phyloP scores from a whole-genome alignment of 2,329 filamentous ascomycete genomes.

The Orbilia javanica region DNA sequence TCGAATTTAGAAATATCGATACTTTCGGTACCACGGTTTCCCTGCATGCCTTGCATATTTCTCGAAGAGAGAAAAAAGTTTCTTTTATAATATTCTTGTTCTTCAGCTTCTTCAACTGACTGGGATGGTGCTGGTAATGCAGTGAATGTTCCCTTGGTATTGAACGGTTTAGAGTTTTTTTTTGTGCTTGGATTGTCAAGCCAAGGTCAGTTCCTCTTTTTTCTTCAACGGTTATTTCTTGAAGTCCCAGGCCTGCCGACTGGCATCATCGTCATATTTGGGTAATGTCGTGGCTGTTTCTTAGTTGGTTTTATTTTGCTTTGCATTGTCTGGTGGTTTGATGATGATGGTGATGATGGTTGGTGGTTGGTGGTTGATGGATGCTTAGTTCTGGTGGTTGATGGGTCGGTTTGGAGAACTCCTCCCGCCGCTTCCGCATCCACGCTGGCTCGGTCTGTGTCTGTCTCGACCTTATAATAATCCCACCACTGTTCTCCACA shows the following conservation, averaged over 20 bases:
- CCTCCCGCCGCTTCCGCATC: conserved; percentile 21
- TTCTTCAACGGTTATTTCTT: neutral
- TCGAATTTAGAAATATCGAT: neutral
- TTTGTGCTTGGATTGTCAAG: neutral
- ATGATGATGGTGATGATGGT: neutral
- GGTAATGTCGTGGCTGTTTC: conserved; percentile 1
- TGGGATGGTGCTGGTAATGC: neutral
- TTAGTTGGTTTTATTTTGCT: neutral
- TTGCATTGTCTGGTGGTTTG: neutral
- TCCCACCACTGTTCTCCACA: no score
- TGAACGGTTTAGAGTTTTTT: neutral
- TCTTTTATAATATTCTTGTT: neutral
- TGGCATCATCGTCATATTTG: neutral
- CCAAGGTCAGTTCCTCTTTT: conserved; percentile 1
- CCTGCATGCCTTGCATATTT: neutral
- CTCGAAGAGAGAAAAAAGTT: neutral
- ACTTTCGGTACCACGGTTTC: neutral
- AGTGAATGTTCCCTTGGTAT: no score
- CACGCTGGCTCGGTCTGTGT: no score
- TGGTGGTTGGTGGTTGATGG: neutral
- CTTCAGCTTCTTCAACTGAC: neutral
- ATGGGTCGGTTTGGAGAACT: conserved; percentile 3
- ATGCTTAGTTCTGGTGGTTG: no score
- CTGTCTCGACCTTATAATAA: no score
- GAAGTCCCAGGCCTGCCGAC: conserved; percentile 5